Percentiles rank a stretch among this genome's conserved stretches.
Evolutionary conservation across 192 early-diverging fungal species (phyloP).

Genomic region (Coemansia sp.): DNA sequence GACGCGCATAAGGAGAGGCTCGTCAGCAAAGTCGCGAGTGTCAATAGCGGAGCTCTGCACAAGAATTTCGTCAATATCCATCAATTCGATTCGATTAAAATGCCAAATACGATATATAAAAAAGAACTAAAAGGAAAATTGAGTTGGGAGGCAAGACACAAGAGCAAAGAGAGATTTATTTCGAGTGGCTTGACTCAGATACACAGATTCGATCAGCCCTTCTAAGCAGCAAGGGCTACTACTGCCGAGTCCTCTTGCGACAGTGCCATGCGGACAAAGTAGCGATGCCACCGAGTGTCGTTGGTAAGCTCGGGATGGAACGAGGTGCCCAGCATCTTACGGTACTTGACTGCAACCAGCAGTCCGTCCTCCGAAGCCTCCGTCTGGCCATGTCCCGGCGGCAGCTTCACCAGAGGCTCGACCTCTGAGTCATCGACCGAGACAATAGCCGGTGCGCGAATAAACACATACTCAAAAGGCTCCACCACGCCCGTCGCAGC

Average conservation of each 20-base stretch:
- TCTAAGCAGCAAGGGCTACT: background rate
- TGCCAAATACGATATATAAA: background rate
- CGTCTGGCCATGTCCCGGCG: constrained; percentile 46
- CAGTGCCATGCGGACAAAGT: constrained; percentile 68
- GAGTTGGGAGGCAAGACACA: background rate
- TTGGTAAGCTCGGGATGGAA: constrained; percentile 97
- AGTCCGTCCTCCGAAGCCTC: constrained; percentile 59
- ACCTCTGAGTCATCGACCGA: constrained; percentile 70
- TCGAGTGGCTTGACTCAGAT: background rate
- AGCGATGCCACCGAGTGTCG: constrained; percentile 87
- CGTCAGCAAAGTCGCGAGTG: constrained; percentile 20
- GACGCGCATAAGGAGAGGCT: constrained; percentile 48
- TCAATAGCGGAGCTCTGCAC: constrained; percentile 13
- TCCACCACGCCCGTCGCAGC: background rate
- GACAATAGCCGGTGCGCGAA: constrained; percentile 90
- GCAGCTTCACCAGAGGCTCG: constrained; percentile 71
- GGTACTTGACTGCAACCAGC: constrained; percentile 91
- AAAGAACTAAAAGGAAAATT: background rate
- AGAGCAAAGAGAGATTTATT: too few relatives aligned
- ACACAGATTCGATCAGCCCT: background rate
- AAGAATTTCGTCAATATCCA: background rate
- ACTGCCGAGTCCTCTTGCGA: background rate
- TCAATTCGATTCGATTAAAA: background rate
- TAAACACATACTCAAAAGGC: constrained; percentile 80
- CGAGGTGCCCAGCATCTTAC: constrained; percentile 82